Percentiles rank a stretch among this genome's conserved stretches.
Conservation (phyloP, 306 rosid genomes). For the Cucurbita moschata region DNA sequence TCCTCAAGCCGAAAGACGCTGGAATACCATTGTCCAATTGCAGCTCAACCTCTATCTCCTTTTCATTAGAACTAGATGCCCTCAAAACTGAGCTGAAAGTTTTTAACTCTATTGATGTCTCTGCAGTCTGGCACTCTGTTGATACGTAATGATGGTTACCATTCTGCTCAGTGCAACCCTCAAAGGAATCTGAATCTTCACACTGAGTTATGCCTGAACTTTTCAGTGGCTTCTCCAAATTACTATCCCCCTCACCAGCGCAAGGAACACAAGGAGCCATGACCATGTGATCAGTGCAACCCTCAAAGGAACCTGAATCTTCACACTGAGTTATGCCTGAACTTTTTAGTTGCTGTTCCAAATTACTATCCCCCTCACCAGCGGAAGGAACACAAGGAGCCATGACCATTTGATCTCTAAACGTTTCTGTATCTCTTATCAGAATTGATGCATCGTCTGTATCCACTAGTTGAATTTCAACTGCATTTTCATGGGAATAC, state of each 20-base stretch:
- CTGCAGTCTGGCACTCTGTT: slow-evolving; percentile 15
- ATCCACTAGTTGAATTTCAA: slow-evolving; percentile 15
- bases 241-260: slow-evolving; percentile 16
- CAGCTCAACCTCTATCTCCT: slow-evolving; percentile 37
- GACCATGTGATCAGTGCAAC: slow-evolving; percentile 10
- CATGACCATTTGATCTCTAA: slow-evolving; percentile 15
- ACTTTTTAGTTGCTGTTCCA: slow-evolving; percentile 8
- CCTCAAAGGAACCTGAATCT: slow-evolving; percentile 20
- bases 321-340: slow-evolving; percentile 13
- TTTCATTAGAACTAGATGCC: slow-evolving; percentile 26
- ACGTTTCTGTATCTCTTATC: slow-evolving; percentile 12
- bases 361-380: slow-evolving; percentile 19
- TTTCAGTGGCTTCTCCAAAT: slow-evolving; percentile 9
- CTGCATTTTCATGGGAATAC: slow-evolving; percentile 13
- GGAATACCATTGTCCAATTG: slow-evolving; percentile 10
- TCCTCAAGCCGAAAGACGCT: slow-evolving; percentile 18
- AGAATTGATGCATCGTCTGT: slow-evolving; percentile 1
- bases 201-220: slow-evolving; percentile 14
- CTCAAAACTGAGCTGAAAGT: slow-evolving; percentile 20
- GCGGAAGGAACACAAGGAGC: slow-evolving; percentile 17
- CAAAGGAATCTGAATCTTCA: slow-evolving; percentile 20
- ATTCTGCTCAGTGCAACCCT: slow-evolving; percentile 12
- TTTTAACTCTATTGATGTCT: slow-evolving; percentile 7
- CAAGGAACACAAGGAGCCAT: slow-evolving; percentile 21
- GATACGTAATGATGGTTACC: slow-evolving; percentile 10